Base-by-base conservation (phyloP, 2,329 filamentous ascomycete species). In the Ophiosphaerella narmari region DNA sequence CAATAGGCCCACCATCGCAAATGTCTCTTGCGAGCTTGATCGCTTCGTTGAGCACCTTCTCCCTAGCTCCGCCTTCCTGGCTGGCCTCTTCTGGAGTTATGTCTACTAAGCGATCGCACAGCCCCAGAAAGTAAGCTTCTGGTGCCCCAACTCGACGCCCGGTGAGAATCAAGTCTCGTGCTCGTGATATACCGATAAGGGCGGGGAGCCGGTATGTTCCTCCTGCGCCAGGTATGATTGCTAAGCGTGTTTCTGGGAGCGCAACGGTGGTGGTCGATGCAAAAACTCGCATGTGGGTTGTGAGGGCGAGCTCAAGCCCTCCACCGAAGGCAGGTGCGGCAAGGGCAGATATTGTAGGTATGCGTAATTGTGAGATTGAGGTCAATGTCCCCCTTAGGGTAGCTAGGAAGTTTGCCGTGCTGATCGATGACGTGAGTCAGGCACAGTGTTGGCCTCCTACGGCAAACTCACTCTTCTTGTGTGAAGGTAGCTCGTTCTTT, bases 151-250 rank as follows among this genome's bases (percentile, higher is more conserved):
- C 89, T 37, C 91, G 82, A n/a, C 94, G 84, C 3, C 94, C 94
- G 0, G 93, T 97, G 7, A 97, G 79, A 43, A 97, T 88, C 64
- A 97, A 77, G 73, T 99, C 93, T 43, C 92, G 82, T n/a, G 94
- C 94, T 47, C 91, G 86, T 23, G 82, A 80, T 21, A 88, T 77
- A 5, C 94, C 94, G 58, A 99, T 87, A 16, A 99, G 75, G 7
- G 82, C 83, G 1, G 91, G 91, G 0, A 99, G 85, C 8, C 94
- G 87, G 74, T 91, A 90, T 1, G 93, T 97, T 52, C 93, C 94
- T 37, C 94, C 94, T 2, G 93, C 94, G 51, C 94, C 94, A 3
- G 94, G 94, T 58, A 99, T 89, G 70, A 99, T 99, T 48, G 89
- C 94, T 2, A 99, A 82, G 2, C 92, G 83, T 1, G 94, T 97